These are phyloP conservation scores for Oryza longistaminata DNA, from an alignment of 176 grass and related monocot genomes.

Conservation along the genomic window DNA sequence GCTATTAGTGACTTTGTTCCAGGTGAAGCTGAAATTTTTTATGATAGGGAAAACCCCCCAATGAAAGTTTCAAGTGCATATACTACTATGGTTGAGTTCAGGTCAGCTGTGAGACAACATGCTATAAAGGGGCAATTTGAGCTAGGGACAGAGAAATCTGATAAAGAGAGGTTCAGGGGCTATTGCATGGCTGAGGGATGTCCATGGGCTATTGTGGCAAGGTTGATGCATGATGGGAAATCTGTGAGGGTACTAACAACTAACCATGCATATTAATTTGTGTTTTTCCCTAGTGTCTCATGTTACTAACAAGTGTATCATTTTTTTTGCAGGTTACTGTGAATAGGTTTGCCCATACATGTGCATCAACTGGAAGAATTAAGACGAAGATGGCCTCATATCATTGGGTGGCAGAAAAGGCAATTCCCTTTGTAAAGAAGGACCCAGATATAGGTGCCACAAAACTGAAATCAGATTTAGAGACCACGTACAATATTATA, in stretches of 20 bases:
- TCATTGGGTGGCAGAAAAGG: not conserved
- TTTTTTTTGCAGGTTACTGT: not conserved
- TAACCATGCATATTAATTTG: not conserved
- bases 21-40: not conserved
- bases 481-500: not conserved
- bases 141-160: not conserved
- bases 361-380: not conserved
- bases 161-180: not conserved
- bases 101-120: not conserved
- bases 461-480: not conserved
- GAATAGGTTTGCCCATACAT: not conserved
- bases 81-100: not conserved
- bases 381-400: not conserved
- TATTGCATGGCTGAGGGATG: not conserved
- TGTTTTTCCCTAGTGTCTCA: not conserved
- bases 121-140: not conserved
- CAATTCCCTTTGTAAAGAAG: not conserved
- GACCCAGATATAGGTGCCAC: not conserved
- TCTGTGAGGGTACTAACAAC: not conserved
- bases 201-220: slow-evolving; percentile 5
- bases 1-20: not conserved
- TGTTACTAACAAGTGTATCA: not conserved
- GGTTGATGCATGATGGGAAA: not conserved
- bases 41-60: not conserved
- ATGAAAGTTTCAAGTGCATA: not conserved